These are phyloP conservation scores for Podospora australis DNA, from an alignment of 495 filamentous ascomycete species.

Conservation along the genomic window DNA sequence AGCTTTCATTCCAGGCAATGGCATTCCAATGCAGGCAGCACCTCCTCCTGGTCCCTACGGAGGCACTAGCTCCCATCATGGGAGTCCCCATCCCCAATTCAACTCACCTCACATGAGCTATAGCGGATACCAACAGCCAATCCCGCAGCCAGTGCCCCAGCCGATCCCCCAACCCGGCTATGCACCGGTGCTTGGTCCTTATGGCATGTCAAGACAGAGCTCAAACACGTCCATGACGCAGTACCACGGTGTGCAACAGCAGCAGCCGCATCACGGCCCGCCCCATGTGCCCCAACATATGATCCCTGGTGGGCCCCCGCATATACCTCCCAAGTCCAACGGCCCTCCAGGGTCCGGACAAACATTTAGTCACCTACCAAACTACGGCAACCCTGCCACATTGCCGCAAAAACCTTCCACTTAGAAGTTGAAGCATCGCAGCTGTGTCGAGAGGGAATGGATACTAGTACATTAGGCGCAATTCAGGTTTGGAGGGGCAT, in stretches of 20 bases:
- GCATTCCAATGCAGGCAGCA: constrained; percentile 38
- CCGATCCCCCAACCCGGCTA: constrained; percentile 33
- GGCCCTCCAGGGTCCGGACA: constrained; percentile 30
- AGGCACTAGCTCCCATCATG: constrained; percentile 32
- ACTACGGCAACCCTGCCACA: constrained; percentile 50
- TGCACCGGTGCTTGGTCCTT: constrained; percentile 27
- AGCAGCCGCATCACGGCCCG: constrained; percentile 9
- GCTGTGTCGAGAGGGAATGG: constrained; percentile 10
- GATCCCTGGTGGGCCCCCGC: constrained; percentile 30
- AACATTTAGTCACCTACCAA: constrained; percentile 43
- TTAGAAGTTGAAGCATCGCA: constrained; percentile 22
- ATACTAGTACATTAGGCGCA: constrained; percentile 15
- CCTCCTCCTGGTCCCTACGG: constrained; percentile 24
- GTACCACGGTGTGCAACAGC: constrained; percentile 28
- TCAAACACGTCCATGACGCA: constrained; percentile 48
- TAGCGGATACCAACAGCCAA: constrained; percentile 31
- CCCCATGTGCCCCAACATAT: constrained; percentile 20
- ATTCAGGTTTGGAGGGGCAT: constrained; percentile 5
- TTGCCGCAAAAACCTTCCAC: constrained; percentile 51
- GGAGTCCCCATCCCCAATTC: constrained; percentile 43
- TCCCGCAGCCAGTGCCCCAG: constrained; percentile 26
- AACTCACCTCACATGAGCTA: constrained; percentile 39
- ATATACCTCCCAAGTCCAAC: constrained; percentile 32
- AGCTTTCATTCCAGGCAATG: constrained; percentile 67
- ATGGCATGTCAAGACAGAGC: constrained; percentile 48